These are phyloP conservation scores for Rhodotorula babjevae DNA, from an alignment of 768 basidiomycete genomes.

Conservation along the genomic window DNA sequence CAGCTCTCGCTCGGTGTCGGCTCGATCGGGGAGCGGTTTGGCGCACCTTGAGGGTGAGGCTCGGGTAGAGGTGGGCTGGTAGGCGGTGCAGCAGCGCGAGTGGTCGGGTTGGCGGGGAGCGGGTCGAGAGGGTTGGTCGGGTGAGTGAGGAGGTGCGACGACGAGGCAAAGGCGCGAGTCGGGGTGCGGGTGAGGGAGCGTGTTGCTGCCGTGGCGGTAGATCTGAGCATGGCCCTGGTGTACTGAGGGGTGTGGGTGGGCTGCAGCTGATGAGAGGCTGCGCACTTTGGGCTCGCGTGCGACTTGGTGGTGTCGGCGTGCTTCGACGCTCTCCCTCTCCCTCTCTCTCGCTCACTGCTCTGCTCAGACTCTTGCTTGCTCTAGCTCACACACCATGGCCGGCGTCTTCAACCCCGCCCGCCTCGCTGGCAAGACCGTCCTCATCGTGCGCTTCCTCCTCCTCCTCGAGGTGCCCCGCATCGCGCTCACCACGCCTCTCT, in stretches of 20 bases:
- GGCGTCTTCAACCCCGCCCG: slow-evolving; percentile 22
- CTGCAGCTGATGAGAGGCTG: too few relatives aligned
- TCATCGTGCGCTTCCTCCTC: slow-evolving; percentile 18
- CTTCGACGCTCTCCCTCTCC: not conserved
- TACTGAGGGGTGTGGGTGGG: too few relatives aligned
- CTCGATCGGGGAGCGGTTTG: too few relatives aligned
- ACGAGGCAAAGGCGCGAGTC: not conserved
- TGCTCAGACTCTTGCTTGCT: not conserved
- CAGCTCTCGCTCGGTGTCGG: not conserved
- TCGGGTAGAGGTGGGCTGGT: not conserved
- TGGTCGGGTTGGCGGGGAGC: not conserved
- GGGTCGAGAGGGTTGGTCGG: slow-evolving; percentile 24
- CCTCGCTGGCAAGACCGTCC: slow-evolving; percentile 31
- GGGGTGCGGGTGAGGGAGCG: not conserved
- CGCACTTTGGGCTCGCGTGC: too few relatives aligned
- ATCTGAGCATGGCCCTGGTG: too few relatives aligned
- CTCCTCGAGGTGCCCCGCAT: not conserved
- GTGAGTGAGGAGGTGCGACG: not conserved
- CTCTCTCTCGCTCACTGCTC: not conserved
- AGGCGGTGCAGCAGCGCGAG: not conserved
- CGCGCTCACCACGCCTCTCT: not conserved
- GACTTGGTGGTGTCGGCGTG: too few relatives aligned
- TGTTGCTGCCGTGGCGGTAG: not conserved
- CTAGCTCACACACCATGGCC: slow-evolving; percentile 2
- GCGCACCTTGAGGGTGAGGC: not conserved